Conservation (phyloP, 1,284 basidiomycete genomes). For the Fomitopsis pinicola region DNA sequence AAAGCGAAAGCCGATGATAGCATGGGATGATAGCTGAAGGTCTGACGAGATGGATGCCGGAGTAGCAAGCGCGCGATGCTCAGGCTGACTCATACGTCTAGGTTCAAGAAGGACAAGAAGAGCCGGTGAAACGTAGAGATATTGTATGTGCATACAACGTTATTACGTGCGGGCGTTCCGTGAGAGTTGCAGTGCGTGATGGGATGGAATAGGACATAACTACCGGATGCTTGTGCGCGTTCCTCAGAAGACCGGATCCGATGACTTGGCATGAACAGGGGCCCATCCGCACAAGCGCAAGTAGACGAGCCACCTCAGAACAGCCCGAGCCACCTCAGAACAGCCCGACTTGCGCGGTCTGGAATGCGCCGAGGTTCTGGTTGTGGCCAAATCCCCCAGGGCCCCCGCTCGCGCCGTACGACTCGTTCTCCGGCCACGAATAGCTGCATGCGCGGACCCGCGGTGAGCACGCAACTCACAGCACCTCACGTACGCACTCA, state of each 20-base stretch:
- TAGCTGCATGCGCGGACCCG: conserved; percentile 9
- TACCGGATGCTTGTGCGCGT: not conserved
- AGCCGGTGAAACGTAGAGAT: not conserved
- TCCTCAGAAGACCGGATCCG: not conserved
- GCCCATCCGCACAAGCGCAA: not conserved
- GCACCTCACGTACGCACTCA: conserved; percentile 23
- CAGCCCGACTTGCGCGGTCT: conserved; percentile 1
- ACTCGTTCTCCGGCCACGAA: conserved; percentile 16
- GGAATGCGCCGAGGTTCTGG: not conserved
- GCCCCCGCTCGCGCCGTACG: not conserved
- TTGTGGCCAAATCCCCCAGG: not conserved
- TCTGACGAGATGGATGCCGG: not conserved
- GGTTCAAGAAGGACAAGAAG: not conserved
- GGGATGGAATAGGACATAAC: not conserved
- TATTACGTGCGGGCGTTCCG: not conserved
- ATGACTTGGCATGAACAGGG: not conserved
- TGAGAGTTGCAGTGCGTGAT: not conserved
- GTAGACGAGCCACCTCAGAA: not conserved
- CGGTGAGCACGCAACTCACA: not conserved
- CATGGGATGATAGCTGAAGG: not conserved
- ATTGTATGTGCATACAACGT: not conserved
- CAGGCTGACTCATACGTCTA: not conserved
- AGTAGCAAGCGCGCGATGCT: not conserved
- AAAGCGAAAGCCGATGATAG: not conserved
- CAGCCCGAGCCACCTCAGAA: not conserved